phyloP scores from a whole-genome alignment of 306 rosid genomes.

The Vachellia collinsii region DNA sequence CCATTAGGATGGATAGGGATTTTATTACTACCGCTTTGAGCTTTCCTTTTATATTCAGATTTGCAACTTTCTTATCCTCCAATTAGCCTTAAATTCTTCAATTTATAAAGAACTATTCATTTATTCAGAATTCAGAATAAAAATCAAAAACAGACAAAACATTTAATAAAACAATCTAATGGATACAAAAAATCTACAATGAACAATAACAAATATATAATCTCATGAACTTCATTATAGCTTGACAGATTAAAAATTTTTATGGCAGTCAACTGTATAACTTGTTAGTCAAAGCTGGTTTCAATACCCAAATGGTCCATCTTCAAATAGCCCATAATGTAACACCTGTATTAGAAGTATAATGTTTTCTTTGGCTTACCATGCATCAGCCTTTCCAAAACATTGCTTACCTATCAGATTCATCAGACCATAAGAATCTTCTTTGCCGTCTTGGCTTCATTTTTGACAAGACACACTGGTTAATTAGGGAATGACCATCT shows the following conservation, averaged over 20 bases:
- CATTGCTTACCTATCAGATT: conserved; percentile 76
- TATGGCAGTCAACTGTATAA: conserved; percentile 18
- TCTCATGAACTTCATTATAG: conserved; percentile 4
- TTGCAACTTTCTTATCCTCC: neutral
- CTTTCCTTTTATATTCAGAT: neutral
- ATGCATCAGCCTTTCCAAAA: conserved; percentile 27
- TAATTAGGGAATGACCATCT: conserved; percentile 49
- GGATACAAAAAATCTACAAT: neutral
- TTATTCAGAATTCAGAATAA: neutral
- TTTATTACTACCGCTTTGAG: neutral
- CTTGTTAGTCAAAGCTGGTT: conserved; percentile 29
- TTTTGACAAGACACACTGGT: conserved; percentile 49
- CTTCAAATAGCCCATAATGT: conserved; percentile 34
- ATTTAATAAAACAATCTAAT: neutral
- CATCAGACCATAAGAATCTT: conserved; percentile 85
- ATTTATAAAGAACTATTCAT: neutral
- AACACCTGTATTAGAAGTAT: conserved; percentile 6
- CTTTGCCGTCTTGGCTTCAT: conserved; percentile 68
- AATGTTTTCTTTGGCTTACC: conserved; percentile 16
- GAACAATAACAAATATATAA: conserved; percentile 5
- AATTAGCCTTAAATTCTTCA: neutral
- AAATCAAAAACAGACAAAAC: neutral
- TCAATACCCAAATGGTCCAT: conserved; percentile 27
- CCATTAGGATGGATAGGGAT: neutral
- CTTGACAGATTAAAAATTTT: conserved; percentile 25